Evolutionary conservation across 371 early-diverging fungal genomes (phyloP), one percentile per base, ranked within the genome.

Genomic region (Circinella umbellata): DNA sequence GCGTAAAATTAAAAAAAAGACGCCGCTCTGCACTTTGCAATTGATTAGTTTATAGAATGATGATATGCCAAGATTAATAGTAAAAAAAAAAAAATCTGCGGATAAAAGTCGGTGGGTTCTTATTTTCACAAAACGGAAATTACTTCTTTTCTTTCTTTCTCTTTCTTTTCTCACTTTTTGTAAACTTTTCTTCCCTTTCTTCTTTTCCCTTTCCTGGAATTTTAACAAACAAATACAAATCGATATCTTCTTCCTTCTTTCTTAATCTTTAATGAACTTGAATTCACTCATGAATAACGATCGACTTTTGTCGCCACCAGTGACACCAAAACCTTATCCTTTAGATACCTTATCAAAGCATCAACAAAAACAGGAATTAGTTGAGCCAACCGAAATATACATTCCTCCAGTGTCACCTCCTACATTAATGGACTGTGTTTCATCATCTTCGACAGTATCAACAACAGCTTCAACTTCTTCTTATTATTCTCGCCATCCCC

Each of bases 251-350:
- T 68, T 63, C 18, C 38, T 59, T 64, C 42, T 9, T 9, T 42
- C 11, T 42, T 42, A 42, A 9, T 42, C 42, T 42, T 42, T 42
- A 70, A 48, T 42, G 46, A 57, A 54, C 17, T 51, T 36, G 60
- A 60, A n/a, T 8, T 27, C 57, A 61, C n/a, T 54, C 36, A 70
- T 55, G 66, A 53, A 37, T 37, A 66, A 49, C 17, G 17, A 63
- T 27, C 51, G 34, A 27, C 61, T 74, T 13, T 46, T 74, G 57
- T 78, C 78, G 15, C 78, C 75, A 46, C 75, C 78, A 47, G 61
- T 69, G 20, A 73, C 78, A 38, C 75, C 75, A 15, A 73, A 73
- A 61, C 27, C 57, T 10, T 18, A 34, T 4, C 34, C 57, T 27
- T 27, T 57, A 27, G 57, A 57, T 57, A 57, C 57, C 34, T 11